phyloP scores from a whole-genome alignment of 23 red algal genomes.

The Gracilaria caudata region DNA sequence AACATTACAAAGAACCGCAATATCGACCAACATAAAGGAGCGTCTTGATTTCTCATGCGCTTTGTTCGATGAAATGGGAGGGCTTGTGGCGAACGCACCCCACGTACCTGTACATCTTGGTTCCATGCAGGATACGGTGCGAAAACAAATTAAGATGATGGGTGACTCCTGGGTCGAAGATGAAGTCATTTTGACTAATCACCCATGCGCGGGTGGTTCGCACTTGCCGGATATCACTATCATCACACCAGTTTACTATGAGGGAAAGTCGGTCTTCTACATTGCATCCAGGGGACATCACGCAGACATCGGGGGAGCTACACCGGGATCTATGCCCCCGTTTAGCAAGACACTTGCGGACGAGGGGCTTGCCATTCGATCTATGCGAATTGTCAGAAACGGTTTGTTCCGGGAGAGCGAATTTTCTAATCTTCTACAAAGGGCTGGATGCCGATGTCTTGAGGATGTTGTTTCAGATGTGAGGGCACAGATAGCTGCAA shows the following conservation, averaged over 20 bases:
- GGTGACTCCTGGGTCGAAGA: constrained; percentile 71
- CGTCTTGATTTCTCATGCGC: constrained; percentile 97
- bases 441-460: constrained; percentile 82
- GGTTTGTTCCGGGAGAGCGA: constrained; percentile 87
- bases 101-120: constrained; percentile 99
- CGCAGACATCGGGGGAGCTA: constrained; percentile 93
- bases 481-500: constrained; percentile 94
- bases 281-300: constrained; percentile 96
- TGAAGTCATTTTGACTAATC: constrained; percentile 94
- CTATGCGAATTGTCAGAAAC: constrained; percentile 81
- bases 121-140: constrained; percentile 93
- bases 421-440: constrained; percentile 43
- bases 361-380: constrained; percentile 89
- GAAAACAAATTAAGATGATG: constrained; percentile 73
- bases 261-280: constrained; percentile 76
- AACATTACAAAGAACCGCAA: constrained; percentile 90
- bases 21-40: constrained; percentile 99
- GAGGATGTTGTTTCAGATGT: constrained; percentile 92
- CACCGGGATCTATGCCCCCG: constrained; percentile 98
- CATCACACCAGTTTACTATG: constrained; percentile 91
- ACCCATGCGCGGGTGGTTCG: constrained; percentile 89
- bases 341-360: constrained; percentile 85
- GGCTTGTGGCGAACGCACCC: constrained; percentile 97
- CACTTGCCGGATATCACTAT: constrained; percentile 98
- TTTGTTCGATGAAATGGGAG: constrained; percentile 92